These are phyloP conservation scores for Pseudogymnoascus pannorum DNA, from an alignment of 2,329 filamentous ascomycete species.

Conservation along the genomic window DNA sequence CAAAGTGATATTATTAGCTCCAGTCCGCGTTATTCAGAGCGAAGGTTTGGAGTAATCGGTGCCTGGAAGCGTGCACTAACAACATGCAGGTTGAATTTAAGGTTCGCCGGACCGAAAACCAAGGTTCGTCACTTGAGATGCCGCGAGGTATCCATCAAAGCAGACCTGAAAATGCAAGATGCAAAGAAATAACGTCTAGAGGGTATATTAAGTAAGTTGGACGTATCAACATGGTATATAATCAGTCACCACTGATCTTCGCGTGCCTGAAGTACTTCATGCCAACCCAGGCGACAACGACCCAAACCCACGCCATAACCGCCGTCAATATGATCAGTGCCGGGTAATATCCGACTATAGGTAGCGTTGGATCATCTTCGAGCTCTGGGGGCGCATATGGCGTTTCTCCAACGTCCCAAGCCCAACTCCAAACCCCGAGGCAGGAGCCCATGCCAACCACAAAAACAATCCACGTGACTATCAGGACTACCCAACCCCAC, in stretches of 20 bases:
- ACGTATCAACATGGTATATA: constrained; percentile 1
- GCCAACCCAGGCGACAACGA: constrained; percentile 91
- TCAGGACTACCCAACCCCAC: constrained; percentile 94
- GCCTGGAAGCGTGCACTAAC: background rate
- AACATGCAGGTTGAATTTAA: background rate
- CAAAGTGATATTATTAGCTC: background rate
- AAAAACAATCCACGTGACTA: constrained; percentile 91
- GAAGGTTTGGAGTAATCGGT: background rate
- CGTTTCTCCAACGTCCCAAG: constrained; percentile 95
- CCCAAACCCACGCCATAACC: constrained; percentile 99
- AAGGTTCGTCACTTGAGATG: background rate
- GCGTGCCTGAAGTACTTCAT: constrained; percentile 99
- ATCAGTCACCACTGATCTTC: constrained; percentile 51
- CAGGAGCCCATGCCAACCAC: constrained; percentile 95
- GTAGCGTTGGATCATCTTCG: constrained; percentile 88
- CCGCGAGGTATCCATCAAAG: background rate
- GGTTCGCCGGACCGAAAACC: background rate
- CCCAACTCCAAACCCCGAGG: constrained; percentile 94
- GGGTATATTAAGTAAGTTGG: constrained; percentile 8
- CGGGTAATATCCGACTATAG: constrained; percentile 95
- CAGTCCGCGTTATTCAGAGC: background rate
- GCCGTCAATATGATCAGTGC: constrained; percentile 85
- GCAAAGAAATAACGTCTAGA: constrained; percentile 1
- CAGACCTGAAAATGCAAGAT: background rate
- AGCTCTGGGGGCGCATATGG: constrained; percentile 92